Evolutionary conservation across 2,329 filamentous ascomycete species (phyloP), one percentile per base, ranked within the genome.

Genomic region (Teratosphaeria epicoccoides): DNA sequence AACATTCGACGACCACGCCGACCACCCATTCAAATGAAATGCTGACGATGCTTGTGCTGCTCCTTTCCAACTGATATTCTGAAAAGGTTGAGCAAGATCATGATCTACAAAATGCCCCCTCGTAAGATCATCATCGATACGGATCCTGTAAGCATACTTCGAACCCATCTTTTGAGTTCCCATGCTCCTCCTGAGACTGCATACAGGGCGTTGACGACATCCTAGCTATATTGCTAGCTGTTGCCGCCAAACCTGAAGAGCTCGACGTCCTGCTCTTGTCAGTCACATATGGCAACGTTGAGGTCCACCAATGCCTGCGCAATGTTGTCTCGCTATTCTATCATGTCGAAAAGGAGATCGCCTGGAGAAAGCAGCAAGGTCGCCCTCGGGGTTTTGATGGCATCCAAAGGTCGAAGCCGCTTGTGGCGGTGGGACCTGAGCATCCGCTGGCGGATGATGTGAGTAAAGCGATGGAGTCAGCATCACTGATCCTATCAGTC

Each of bases 281-380:
- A 1, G 78, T 96, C 54, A 95, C 90, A 0, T 96, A 93, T 68
- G 93, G 93, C 52, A 98, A 98, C 66, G 87, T 97, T 22, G 83
- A 90, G 59, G 81, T 95, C 14, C 78, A 89, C 56, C 90, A 82
- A 68, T 96, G 89, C 63, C 76, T 96, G 48, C 83, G 85, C 48
- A 98, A 98, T 70, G 83, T 87, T 14, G 84, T 97, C 37, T 86
- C 88, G 23, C 76, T 97, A 55, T 97, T 98, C 73, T 85, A 96
- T 63, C 84, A 95, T 53, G 79, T 98, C 49, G 88, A 95, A 59
- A 87, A 88, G 66, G 93, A 98, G 71, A 76, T 88, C 60, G 77
- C 81, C 59, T 97, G 90, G 90, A 81, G 93, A 57, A 81, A 80
- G 65, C 72, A 80, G 11, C 78, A 82, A 43, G 85, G 85, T 17